Percentiles rank a stretch among this genome's conserved stretches.
These are phyloP conservation scores for Diaporthe nobilis DNA, from an alignment of 2,329 filamentous ascomycete genomes.

Conservation along the genomic window DNA sequence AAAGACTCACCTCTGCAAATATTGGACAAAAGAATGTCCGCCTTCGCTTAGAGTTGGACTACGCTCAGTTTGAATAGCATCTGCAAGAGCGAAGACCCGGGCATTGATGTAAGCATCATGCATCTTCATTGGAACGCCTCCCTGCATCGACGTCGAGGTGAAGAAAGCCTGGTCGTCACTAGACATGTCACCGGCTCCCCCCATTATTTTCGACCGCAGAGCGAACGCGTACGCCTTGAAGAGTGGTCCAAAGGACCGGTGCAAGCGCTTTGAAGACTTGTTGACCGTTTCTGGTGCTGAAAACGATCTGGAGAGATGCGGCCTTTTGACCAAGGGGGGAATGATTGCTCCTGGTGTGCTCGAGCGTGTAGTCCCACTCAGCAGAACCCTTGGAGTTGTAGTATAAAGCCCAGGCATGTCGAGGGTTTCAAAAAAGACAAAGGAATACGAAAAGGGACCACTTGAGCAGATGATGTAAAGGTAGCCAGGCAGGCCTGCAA, in stretches of 20 bases:
- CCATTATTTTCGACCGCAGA: background rate
- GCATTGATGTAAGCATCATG: background rate
- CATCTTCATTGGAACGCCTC: background rate
- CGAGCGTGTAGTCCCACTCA: background rate
- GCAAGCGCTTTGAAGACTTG: background rate
- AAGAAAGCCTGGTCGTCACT: background rate
- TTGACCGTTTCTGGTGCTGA: background rate
- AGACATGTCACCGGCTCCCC: background rate
- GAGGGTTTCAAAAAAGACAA: background rate
- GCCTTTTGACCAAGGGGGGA: background rate
- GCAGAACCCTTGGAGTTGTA: background rate
- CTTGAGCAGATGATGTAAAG: background rate
- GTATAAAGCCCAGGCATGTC: background rate
- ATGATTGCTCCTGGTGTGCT: background rate
- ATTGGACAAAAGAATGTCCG: background rate
- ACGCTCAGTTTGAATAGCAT: background rate
- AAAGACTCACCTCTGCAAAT: background rate
- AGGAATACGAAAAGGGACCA: background rate
- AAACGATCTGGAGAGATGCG: background rate
- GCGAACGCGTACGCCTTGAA: background rate
- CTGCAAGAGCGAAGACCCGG: background rate
- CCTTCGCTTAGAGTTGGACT: background rate
- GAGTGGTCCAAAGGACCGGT: background rate
- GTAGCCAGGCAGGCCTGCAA: background rate
- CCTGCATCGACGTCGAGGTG: background rate